A percentile compares a stretch with the other conserved stretches of the same genome.
Conservation (phyloP, 2,329 filamentous ascomycete species). For the Aureobasidium uvarum region DNA sequence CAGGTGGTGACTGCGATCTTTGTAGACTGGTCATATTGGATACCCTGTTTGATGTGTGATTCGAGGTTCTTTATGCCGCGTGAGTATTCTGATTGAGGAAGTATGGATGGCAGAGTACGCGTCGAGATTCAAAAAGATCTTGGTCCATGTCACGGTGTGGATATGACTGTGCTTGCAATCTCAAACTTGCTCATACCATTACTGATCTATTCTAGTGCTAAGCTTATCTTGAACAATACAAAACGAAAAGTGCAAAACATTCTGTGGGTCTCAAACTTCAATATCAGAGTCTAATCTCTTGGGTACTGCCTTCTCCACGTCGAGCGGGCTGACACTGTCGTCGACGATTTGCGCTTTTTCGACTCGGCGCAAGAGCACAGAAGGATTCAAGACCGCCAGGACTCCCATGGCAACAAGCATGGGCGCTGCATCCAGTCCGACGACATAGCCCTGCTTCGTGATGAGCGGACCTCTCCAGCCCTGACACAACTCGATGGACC, state of each 20-base stretch:
- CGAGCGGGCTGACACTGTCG: not conserved
- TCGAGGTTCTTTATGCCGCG: not conserved
- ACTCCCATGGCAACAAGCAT: constrained; percentile 21
- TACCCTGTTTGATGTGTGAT: too few species aligned
- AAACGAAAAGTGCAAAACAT: not conserved
- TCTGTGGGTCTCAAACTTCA: not conserved
- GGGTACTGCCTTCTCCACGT: not conserved
- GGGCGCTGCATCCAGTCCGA: constrained; percentile 14
- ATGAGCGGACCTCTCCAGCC: constrained; percentile 18
- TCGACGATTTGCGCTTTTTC: not conserved
- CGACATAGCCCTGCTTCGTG: constrained; percentile 14
- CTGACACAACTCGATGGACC: constrained; percentile 21
- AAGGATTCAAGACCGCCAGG: constrained; percentile 16
- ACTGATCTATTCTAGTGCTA: not conserved
- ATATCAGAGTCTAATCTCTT: not conserved
- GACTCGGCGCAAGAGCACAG: constrained; percentile 1
- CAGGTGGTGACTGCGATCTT: not conserved
- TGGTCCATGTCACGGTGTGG: too few species aligned
- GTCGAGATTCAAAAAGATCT: too few species aligned
- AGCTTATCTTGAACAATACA: not conserved
- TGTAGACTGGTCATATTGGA: not conserved
- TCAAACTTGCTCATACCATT: constrained; percentile 4
- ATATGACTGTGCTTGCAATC: not conserved
- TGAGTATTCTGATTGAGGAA: not conserved
- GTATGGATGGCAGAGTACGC: not conserved